These are phyloP conservation scores for Ilex paraguariensis DNA, from an alignment of 305 asterid species.

Conservation along the genomic window DNA sequence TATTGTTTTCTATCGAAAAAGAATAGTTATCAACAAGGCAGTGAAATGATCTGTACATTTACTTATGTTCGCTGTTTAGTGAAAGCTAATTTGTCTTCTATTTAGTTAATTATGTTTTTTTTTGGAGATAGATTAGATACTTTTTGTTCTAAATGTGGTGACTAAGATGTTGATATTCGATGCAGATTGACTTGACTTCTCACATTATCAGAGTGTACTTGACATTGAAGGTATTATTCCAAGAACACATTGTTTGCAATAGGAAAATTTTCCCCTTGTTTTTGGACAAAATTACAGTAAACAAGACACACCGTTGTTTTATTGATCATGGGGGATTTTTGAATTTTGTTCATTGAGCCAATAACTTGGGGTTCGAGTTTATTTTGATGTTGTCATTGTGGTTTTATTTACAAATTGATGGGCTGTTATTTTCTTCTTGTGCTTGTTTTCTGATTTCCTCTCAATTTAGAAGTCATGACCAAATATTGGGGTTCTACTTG, in stretches of 20 bases:
- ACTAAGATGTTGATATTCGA: conserved; percentile 10
- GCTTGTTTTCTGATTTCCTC: background rate
- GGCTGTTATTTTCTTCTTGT: background rate
- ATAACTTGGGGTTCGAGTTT: too few relatives aligned
- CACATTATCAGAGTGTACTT: conserved; percentile 85
- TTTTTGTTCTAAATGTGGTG: background rate
- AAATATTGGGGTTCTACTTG: background rate
- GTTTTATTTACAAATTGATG: background rate
- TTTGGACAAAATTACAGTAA: too few relatives aligned
- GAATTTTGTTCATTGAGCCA: too few relatives aligned
- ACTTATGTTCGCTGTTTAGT: background rate
- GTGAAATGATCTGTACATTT: background rate
- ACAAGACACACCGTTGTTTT: background rate
- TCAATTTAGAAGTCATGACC: background rate
- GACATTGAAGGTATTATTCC: conserved; percentile 66
- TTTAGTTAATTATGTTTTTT: background rate
- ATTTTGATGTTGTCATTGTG: background rate
- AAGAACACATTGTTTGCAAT: background rate
- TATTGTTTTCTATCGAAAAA: background rate
- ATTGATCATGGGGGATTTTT: background rate
- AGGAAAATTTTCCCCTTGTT: background rate
- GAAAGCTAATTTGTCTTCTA: background rate
- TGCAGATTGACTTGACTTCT: conserved; percentile 92
- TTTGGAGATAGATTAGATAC: background rate
- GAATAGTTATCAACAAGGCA: background rate